Evolutionary conservation across 352 stramenopile species (phyloP).

Genomic region (Pythium utonaiense): DNA sequence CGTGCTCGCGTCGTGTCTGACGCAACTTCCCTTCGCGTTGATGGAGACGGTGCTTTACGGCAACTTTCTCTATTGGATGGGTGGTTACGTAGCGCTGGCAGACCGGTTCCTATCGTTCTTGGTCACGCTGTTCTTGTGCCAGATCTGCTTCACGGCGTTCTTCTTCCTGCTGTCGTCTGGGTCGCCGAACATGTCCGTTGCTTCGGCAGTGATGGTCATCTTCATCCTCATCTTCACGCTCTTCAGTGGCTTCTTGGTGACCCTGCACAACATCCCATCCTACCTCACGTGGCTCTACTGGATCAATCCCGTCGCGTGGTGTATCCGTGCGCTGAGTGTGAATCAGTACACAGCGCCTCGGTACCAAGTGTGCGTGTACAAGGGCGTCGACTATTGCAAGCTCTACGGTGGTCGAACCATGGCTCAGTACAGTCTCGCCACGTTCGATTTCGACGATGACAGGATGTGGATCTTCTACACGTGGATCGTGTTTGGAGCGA

Average conservation of each 20-base stretch:
- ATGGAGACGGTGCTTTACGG: slow-evolving; percentile 39
- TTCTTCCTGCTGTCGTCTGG: slow-evolving; percentile 25
- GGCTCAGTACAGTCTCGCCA: slow-evolving; percentile 41
- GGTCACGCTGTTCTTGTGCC: slow-evolving; percentile 44
- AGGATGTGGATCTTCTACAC: slow-evolving; percentile 49
- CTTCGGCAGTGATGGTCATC: slow-evolving; percentile 17
- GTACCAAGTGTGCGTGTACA: slow-evolving; percentile 47
- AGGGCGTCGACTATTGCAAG: slow-evolving; percentile 47
- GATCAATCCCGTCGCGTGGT: slow-evolving; percentile 69
- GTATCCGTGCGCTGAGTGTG: slow-evolving; percentile 48
- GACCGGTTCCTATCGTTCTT: slow-evolving; percentile 51
- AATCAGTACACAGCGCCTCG: slow-evolving; percentile 53
- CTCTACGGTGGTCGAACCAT: slow-evolving; percentile 28
- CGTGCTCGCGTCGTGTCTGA: slow-evolving; percentile 39
- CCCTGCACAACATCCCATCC: slow-evolving; percentile 25
- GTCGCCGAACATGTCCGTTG: slow-evolving; percentile 18
- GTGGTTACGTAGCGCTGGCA: slow-evolving; percentile 34
- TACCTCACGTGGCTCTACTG: slow-evolving; percentile 38
- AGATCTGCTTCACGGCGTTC: slow-evolving; percentile 22
- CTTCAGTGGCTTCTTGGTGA: slow-evolving; percentile 32
- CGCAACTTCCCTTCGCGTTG: slow-evolving; percentile 36
- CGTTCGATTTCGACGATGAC: slow-evolving; percentile 49
- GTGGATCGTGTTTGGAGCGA: slow-evolving; percentile 46
- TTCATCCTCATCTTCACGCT: slow-evolving; percentile 25
- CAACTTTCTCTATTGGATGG: slow-evolving; percentile 44